Evolutionary conservation across 805 yeast genomes (phyloP), one percentile per base, ranked within the genome.

Genomic region (Candida railenensis): DNA sequence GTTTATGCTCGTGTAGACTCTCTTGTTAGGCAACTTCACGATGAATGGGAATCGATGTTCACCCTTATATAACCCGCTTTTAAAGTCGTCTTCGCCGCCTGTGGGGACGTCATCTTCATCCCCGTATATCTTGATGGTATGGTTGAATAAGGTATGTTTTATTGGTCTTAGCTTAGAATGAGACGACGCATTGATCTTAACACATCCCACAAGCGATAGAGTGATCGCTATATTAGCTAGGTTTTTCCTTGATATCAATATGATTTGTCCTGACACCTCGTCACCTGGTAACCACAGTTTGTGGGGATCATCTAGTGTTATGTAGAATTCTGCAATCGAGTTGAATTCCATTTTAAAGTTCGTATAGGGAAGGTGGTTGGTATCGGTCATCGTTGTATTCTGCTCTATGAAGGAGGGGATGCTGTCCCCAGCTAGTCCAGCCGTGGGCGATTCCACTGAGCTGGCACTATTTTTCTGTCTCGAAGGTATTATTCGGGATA

Each of bases 11-110:
- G 94, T 86, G 62, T 74, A 84, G 2, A 88, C 76, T 52, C 86
- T 78, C 52, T 80, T 81, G 53, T 76, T 77, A 1, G 97, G 96
- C n/a, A 90, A 73, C 54, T 81, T 84, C 37, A 90, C 87, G 41
- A 85, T 80, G 59, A 90, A 91, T 18, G 96, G 96, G 60, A 91
- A 90, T 32, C 88, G 68, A 64, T 90, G 97, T 58, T 87, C 92
- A 37, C 97, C 97, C 56, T 82, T 81, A 16, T 81, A 77, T n/a
- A 87, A 61, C 0, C 87, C 87, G 48, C 64, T 71, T 14, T 59
- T 42, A 45, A 65, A 63, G 19, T 61, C 67, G n/a, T 51, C 53
- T 12, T 43, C 25, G 11, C 52, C 52, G 4, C 20, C 44, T 34
- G 28, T 32, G 34, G 55, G 51, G 37, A 62, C 58, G 30, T 45